phyloP scores from a whole-genome alignment of 768 basidiomycete genomes.

The Coprinellus micaceus region DNA sequence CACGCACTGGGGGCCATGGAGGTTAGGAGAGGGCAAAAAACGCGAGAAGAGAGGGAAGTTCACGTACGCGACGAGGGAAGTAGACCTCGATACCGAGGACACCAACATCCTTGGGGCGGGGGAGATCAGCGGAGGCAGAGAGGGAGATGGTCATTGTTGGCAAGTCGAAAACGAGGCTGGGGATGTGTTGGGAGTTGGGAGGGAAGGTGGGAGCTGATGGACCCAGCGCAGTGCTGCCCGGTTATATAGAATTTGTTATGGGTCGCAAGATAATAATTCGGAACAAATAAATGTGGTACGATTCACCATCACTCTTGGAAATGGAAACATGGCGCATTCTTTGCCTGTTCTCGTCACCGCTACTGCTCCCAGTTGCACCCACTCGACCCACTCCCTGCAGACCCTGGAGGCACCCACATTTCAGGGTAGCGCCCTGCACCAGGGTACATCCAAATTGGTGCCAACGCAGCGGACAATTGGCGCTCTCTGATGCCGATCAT shows the following conservation, averaged over 20 bases:
- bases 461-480: neutral
- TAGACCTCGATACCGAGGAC: constrained; percentile 92
- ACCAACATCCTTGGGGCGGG: constrained; percentile 89
- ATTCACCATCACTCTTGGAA: constrained; percentile 23
- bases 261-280: constrained; percentile 31
- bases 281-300: constrained; percentile 44
- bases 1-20: constrained; percentile 63
- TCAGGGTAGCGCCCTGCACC: too few relatives aligned
- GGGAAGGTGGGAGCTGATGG: constrained; percentile 11
- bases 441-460: too few relatives aligned
- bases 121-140: constrained; percentile 29
- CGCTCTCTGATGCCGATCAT: neutral
- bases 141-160: constrained; percentile 40
- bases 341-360: neutral
- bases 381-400: too few relatives aligned
- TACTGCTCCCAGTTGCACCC: too few relatives aligned
- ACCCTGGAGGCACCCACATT: too few relatives aligned
- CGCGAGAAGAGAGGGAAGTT: constrained; percentile 2
- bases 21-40: constrained; percentile 5
- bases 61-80: constrained; percentile 83
- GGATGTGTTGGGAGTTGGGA: constrained; percentile 11
- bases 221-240: constrained; percentile 4
- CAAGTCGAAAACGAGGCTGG: constrained; percentile 9
- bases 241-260: constrained; percentile 35
- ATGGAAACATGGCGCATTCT: neutral